Evolutionary conservation across 306 rosid species (phyloP).

Genomic region (Purshia tridentata): DNA sequence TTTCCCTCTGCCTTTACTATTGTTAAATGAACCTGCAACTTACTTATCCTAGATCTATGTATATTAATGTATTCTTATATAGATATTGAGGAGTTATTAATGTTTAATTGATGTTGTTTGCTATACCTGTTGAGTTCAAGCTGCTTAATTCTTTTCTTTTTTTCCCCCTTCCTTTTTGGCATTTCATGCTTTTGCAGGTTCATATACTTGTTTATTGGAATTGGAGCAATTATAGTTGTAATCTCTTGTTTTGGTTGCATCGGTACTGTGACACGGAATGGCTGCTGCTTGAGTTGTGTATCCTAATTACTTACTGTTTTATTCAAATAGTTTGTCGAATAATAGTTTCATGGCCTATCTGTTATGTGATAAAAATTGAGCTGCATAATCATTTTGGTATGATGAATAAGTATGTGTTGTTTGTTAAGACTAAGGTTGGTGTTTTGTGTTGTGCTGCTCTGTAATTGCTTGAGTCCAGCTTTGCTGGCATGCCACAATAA

Average conservation of each 20-base stretch:
- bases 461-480: not conserved
- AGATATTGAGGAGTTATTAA: not conserved
- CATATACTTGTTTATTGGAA: slow-evolving; percentile 78
- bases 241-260: slow-evolving; percentile 87
- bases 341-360: not conserved
- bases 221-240: slow-evolving; percentile 67
- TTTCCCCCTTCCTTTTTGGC: slow-evolving; percentile 5
- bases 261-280: slow-evolving; percentile 65
- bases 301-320: slow-evolving; percentile 42
- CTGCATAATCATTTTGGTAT: too few species aligned
- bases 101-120: slow-evolving; percentile 3
- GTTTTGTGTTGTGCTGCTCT: not conserved
- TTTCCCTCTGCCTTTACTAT: not conserved
- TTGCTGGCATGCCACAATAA: not conserved
- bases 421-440: not conserved
- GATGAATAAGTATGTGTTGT: not conserved
- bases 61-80: not conserved
- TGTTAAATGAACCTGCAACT: not conserved
- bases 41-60: not conserved
- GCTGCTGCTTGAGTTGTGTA: slow-evolving; percentile 93
- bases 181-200: slow-evolving; percentile 62
- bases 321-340: not conserved
- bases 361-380: too few species aligned
- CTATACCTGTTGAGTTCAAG: slow-evolving; percentile 5
- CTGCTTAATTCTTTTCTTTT: slow-evolving; percentile 19